Conservation (phyloP, 2,329 filamentous ascomycete genomes). For the Ambrosiella cleistominuta region DNA sequence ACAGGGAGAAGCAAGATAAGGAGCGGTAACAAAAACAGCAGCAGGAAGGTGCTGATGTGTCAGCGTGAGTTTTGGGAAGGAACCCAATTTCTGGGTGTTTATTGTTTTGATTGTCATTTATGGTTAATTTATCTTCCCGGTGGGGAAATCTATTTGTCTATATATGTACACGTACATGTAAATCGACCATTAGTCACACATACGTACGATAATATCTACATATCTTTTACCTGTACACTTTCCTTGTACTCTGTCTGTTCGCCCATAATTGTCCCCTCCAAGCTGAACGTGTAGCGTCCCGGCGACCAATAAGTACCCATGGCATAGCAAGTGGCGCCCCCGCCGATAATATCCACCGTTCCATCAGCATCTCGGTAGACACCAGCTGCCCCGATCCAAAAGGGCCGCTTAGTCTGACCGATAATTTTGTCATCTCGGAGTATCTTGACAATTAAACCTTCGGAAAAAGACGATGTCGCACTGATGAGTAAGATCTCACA, state of each 20-base stretch:
- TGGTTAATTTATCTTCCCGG: neutral
- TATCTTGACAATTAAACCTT: neutral
- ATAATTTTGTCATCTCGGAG: conserved; percentile 5
- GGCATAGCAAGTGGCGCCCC: conserved; percentile 76
- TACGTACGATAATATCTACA: no score
- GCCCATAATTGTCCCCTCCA: neutral
- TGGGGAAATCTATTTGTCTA: no score
- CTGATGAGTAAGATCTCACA: conserved; percentile 7
- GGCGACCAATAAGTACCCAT: conserved; percentile 77
- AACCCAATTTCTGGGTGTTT: neutral
- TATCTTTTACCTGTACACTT: neutral
- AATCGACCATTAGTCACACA: no score
- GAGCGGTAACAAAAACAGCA: no score
- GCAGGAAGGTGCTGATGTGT: no score
- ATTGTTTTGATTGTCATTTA: neutral
- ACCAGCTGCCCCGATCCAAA: conserved; percentile 53
- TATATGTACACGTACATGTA: no score
- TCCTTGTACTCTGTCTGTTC: neutral
- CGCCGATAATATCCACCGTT: conserved; percentile 47
- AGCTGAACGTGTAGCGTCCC: conserved; percentile 30
- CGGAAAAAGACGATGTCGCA: neutral
- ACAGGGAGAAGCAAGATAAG: neutral
- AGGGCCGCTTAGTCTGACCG: conserved; percentile 25
- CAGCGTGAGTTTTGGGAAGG: neutral
- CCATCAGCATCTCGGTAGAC: conserved; percentile 25